Conservation (phyloP, 2,329 filamentous ascomycete genomes). For the Botrytis fragariae region DNA sequence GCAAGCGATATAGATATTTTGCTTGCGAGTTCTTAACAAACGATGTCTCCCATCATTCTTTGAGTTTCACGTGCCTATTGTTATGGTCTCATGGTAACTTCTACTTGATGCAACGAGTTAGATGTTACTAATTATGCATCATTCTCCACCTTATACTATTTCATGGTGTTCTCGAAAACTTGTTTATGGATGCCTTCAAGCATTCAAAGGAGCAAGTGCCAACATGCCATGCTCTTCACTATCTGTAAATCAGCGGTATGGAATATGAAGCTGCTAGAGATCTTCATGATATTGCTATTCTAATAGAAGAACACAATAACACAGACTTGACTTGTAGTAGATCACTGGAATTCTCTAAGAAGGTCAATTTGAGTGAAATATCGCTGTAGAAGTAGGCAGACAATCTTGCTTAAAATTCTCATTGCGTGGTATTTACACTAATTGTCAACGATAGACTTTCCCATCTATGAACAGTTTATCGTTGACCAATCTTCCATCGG, state of each 20-base stretch:
- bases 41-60: not conserved
- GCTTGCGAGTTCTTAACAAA: not conserved
- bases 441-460: slow-evolving; percentile 15
- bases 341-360: not conserved
- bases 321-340: not conserved
- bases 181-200: not conserved
- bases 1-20: not conserved
- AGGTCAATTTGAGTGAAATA: not conserved
- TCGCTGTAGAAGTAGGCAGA: not conserved
- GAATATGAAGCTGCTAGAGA: not conserved
- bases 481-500: slow-evolving; percentile 59
- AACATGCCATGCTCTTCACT: not conserved
- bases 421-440: slow-evolving; percentile 33
- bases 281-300: not conserved
- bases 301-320: not conserved
- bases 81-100: not conserved
- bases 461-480: slow-evolving; percentile 43
- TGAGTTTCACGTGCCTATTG: not conserved
- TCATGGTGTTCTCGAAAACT: not conserved
- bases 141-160: not conserved
- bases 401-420: slow-evolving; percentile 16
- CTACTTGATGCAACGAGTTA: not conserved
- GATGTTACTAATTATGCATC: not conserved
- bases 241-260: not conserved
- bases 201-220: not conserved